Evolutionary conservation across 768 basidiomycete species (phyloP).

Genomic region (Kwoniella dejecticola): DNA sequence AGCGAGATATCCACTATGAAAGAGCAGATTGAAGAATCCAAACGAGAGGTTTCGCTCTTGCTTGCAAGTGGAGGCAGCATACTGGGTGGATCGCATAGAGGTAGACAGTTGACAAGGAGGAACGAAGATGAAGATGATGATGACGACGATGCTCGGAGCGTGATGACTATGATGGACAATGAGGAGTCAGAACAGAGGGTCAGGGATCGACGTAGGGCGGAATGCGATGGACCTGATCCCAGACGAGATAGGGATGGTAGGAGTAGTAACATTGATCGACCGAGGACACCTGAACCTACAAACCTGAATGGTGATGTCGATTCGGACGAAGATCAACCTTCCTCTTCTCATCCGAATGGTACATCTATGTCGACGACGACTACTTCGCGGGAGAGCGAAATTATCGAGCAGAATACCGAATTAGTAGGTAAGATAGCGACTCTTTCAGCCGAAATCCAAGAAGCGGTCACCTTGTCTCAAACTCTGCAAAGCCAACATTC

Average conservation of each 20-base stretch:
- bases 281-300: conserved; percentile 75
- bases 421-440: conserved; percentile 66
- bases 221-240: conserved; percentile 12
- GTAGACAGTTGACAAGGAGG: conserved; percentile 18
- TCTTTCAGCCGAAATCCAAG: conserved; percentile 72
- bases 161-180: conserved; percentile 64
- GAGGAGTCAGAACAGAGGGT: conserved; percentile 47
- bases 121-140: conserved; percentile 61
- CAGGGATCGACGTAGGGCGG: conserved; percentile 44
- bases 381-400: conserved; percentile 27
- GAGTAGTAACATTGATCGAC: conserved; percentile 65
- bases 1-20: conserved; percentile 72
- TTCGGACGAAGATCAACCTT: conserved; percentile 59
- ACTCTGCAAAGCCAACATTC: conserved; percentile 76
- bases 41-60: conserved; percentile 60
- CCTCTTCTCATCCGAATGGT: conserved; percentile 4
- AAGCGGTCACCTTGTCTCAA: conserved; percentile 71
- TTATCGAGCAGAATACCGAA: conserved; percentile 58
- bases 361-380: neutral
- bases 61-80: conserved; percentile 29
- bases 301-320: conserved; percentile 39
- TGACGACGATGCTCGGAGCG: conserved; percentile 71
- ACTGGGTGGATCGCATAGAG: conserved; percentile 14
- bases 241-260: conserved; percentile 12
- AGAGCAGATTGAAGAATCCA: conserved; percentile 64